Base-by-base conservation (phyloP, 2,329 filamentous ascomycete genomes). In the Septoria petroselini region DNA sequence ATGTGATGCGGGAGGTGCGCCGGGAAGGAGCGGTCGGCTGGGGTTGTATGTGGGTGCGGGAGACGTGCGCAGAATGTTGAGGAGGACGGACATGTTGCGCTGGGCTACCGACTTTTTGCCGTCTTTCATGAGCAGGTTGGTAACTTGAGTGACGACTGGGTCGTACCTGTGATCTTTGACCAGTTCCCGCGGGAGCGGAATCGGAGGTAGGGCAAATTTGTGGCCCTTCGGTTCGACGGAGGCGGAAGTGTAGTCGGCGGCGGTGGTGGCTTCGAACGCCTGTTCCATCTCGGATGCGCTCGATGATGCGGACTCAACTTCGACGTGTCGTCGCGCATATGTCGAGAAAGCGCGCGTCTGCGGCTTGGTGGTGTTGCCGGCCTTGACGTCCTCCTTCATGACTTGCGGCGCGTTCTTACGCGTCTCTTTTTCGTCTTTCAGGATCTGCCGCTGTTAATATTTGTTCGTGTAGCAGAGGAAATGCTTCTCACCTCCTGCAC, bases 21-120 rank as follows among this genome's bases (percentile, higher is more conserved):
- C 87, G 2, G 89, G 86, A 27, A 91, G 74, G 23, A 93, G 80
- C 12, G 85, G 84, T 46, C 81, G 83, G 52, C 77, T 73, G 17
- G 87, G 81, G 68, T 84, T 88, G 65, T 86, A 76, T 55, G 80
- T 84, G 14, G 93, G 93, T 9, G 91, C 80, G 2, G 91, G 81
- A 3, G 88, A 81, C 33, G 88, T 95, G 63, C 91, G 89, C 54
- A 98, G 85, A 68, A 85, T 74, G 58, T 81, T 88, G 67, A 97
- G 83, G 65, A 95, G 85, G 64, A 83, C 76, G 53, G 84, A 79
- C 84, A 96, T 90, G 71, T 95, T 85, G 87, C 95, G 64, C 70
- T 98, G 89, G n/a, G 93, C 93, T 68, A 81, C 79, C 65, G 85
- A 86, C 68, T 95, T 81, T 76, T 96, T 94, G 61, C 93, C 93